phyloP scores from a whole-genome alignment of 352 stramenopile species.

The Globisporangium middletonii region DNA sequence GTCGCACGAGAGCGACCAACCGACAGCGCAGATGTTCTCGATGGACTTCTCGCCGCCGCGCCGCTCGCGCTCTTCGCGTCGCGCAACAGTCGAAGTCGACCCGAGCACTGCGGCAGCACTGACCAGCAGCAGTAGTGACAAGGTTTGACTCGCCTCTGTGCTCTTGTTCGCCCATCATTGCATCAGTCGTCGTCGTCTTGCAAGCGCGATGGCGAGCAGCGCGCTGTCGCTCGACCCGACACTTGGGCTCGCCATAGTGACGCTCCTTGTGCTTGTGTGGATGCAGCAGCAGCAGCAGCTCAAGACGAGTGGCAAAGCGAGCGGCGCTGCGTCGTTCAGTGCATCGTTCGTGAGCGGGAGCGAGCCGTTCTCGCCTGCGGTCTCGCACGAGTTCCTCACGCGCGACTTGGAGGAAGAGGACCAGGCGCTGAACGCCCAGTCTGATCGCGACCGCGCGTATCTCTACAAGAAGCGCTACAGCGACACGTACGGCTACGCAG shows the following conservation, averaged over 20 bases:
- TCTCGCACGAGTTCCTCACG: slow-evolving; percentile 53
- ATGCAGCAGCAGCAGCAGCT: not conserved
- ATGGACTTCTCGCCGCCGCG: slow-evolving; percentile 18
- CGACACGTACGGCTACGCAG: slow-evolving; percentile 59
- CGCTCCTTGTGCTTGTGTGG: not conserved
- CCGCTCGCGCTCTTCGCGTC: slow-evolving; percentile 14
- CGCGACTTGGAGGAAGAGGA: slow-evolving; percentile 62
- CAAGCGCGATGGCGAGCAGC: not conserved
- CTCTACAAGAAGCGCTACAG: slow-evolving; percentile 81
- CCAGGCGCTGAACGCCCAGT: slow-evolving; percentile 43
- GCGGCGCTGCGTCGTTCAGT: slow-evolving; percentile 6
- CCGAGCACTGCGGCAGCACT: not conserved
- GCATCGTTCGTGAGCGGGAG: slow-evolving; percentile 19
- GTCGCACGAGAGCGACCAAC: slow-evolving; percentile 7
- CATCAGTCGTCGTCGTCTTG: too few species aligned
- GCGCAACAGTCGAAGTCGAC: slow-evolving; percentile 13
- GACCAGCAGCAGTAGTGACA: slow-evolving; percentile 9
- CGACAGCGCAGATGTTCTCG: slow-evolving; percentile 2
- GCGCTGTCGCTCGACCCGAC: not conserved
- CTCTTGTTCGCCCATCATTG: too few species aligned
- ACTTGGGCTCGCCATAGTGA: too few species aligned
- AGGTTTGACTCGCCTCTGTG: slow-evolving; percentile 6
- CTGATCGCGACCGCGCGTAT: slow-evolving; percentile 49
- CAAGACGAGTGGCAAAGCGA: not conserved
- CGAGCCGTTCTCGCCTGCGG: slow-evolving; percentile 23